These are phyloP conservation scores for Trichoderma arundinaceum DNA, from an alignment of 2,329 filamentous ascomycete genomes.

Conservation along the genomic window DNA sequence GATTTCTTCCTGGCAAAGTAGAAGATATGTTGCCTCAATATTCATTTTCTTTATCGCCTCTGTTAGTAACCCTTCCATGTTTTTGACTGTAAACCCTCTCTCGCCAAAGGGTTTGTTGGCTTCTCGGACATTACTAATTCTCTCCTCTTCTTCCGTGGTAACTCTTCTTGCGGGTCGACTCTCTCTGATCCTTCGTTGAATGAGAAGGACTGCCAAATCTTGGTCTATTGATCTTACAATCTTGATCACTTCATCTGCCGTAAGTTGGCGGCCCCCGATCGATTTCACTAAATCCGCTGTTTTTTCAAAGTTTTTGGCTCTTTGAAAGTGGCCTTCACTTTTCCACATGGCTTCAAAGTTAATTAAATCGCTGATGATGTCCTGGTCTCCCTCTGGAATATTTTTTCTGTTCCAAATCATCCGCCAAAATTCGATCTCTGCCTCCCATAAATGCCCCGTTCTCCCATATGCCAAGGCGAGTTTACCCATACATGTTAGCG, in stretches of 20 bases:
- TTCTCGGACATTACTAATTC: no score
- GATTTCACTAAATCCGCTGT: background rate
- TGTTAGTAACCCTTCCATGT: background rate
- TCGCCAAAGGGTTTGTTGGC: background rate
- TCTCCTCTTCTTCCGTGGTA: background rate
- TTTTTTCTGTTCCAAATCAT: constrained; percentile 2
- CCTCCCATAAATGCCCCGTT: constrained; percentile 1
- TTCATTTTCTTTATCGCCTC: background rate
- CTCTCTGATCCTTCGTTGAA: background rate
- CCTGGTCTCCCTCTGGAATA: background rate
- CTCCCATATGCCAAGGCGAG: background rate
- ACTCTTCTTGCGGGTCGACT: background rate
- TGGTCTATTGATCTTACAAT: background rate
- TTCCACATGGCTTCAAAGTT: constrained; percentile 10
- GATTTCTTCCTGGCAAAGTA: background rate
- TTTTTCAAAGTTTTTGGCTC: constrained; percentile 1
- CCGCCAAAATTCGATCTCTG: constrained; percentile 13
- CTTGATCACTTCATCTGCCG: background rate
- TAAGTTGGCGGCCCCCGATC: background rate
- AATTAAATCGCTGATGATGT: background rate
- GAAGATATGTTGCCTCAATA: background rate
- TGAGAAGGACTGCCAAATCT: background rate
- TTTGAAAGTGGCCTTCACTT: background rate
- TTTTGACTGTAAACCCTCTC: background rate
- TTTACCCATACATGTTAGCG: constrained; percentile 1